Evolutionary conservation across 1,139 yeast species (phyloP), one percentile per base, ranked within the genome.

Genomic region (Yamadazyma mexicana): DNA sequence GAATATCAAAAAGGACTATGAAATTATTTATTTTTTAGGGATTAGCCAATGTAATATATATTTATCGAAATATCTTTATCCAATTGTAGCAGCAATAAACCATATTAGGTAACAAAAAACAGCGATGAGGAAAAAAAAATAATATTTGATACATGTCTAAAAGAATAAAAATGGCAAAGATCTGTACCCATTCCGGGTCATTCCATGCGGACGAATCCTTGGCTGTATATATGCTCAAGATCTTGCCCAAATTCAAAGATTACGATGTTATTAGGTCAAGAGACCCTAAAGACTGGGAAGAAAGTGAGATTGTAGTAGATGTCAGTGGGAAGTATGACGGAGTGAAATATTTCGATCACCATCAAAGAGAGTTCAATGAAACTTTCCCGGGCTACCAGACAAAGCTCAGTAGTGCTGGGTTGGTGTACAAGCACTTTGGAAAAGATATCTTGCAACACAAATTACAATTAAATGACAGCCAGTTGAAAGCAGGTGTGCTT

Each of bases 161-260:
- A 23, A 46, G 39, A 34, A 11, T 45, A 2, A 49, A 46, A 33
- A 60, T 61, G 63, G 57, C 67, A 39, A 62, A 77, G 54, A 86
- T 91, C 45, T 91, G 96, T 55, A 91, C 97, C 12, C 97, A 89
- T 58, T 87, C 94, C 33, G 98, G 98, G 7, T 77, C 91, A 0
- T 92, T 92, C 73, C 98, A 92, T 57, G 98, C 98, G 16, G 98
- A 92, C 63, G 98, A 92, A 62, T 83, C 96, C n/a, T 75, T 94
- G 44, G 98, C 98, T 2, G 96, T 91, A 3, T 91, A 76, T 62
- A 81, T 92, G 85, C 70, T 92, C 43, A 79, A 77, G 53, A 69
- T 79, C 22, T 69, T 92, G 38, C 95, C 96, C 3, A 73, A 77
- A 58, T 92, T 63, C 62, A 59, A 76, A 40, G 73, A 80, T 43